phyloP scores from a whole-genome alignment of 2,329 filamentous ascomycete species.

The Verticillium dahliae region DNA sequence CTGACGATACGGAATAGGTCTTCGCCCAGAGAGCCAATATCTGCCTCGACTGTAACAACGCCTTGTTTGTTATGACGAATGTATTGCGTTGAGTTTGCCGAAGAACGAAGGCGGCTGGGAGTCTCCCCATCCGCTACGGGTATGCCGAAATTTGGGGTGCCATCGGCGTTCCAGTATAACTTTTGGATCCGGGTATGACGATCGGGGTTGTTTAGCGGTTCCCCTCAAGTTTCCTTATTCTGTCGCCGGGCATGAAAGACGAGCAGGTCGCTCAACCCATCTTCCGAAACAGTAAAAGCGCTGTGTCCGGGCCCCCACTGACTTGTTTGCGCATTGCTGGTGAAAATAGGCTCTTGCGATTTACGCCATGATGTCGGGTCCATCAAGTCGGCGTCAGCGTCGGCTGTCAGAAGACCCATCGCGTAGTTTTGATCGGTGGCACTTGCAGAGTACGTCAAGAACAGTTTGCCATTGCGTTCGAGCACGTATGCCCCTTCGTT shows the following conservation, averaged over 20 bases:
- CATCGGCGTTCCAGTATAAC: conserved; percentile 21
- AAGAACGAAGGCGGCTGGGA: conserved; percentile 14
- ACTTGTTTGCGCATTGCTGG: conserved; percentile 16
- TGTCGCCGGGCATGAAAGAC: conserved; percentile 18
- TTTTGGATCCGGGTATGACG: conserved; percentile 20
- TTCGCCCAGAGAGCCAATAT: conserved; percentile 7
- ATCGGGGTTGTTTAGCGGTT: conserved; percentile 17
- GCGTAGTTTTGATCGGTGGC: conserved; percentile 20
- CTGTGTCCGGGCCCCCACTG: conserved; percentile 22
- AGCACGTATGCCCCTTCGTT: conserved; percentile 14
- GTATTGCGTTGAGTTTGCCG: conserved; percentile 8
- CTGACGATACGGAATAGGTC: conserved; percentile 16
- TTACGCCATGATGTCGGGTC: conserved; percentile 18
- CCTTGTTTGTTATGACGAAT: conserved; percentile 6
- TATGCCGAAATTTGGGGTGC: conserved; percentile 21
- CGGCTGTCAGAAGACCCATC: conserved; percentile 18
- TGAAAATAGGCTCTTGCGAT: conserved; percentile 16
- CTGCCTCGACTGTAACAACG: not conserved
- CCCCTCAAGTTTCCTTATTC: conserved; percentile 19
- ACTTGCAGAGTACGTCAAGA: conserved; percentile 12
- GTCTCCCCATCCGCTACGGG: conserved; percentile 16
- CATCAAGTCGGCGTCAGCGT: conserved; percentile 14
- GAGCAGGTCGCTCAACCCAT: conserved; percentile 18
- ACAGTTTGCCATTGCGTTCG: conserved; percentile 11
- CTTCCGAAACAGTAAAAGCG: conserved; percentile 20